Conservation (phyloP, 208 protist species). For the Crithidia mellificae region DNA sequence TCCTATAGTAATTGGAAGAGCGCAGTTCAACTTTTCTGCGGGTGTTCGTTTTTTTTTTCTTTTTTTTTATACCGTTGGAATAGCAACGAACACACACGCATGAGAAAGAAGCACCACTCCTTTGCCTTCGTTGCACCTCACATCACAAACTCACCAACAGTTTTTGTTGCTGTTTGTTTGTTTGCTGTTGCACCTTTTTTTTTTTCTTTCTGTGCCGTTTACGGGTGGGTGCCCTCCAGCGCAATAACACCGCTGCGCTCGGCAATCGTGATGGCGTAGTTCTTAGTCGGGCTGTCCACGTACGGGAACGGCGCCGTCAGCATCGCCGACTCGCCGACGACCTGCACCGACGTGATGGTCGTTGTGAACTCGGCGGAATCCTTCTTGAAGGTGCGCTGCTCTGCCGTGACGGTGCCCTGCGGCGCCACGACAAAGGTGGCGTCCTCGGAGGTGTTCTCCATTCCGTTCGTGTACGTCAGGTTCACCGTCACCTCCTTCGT, state of each 20-base stretch:
- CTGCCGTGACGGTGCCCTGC: slow-evolving; percentile 24
- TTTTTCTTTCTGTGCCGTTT: not conserved
- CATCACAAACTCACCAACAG: not conserved
- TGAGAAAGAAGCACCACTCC: too few species aligned
- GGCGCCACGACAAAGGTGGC: slow-evolving; percentile 24
- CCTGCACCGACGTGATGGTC: slow-evolving; percentile 38
- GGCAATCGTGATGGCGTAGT: slow-evolving; percentile 48
- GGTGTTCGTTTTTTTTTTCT: too few species aligned
- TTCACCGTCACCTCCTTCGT: slow-evolving; percentile 35
- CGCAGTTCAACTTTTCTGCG: too few species aligned
- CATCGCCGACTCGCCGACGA: slow-evolving; percentile 28
- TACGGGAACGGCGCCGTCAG: slow-evolving; percentile 45
- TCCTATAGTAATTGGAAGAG: too few species aligned
- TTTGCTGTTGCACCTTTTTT: not conserved
- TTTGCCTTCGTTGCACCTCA: too few species aligned
- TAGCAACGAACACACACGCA: too few species aligned
- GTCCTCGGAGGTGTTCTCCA: slow-evolving; percentile 8
- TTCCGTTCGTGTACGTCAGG: slow-evolving; percentile 39
- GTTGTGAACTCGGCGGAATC: slow-evolving; percentile 30
- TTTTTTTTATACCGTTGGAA: too few species aligned
- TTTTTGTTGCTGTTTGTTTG: too few species aligned
- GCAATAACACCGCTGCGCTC: slow-evolving; percentile 9
- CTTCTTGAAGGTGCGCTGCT: slow-evolving; percentile 38
- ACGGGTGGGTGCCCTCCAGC: slow-evolving; percentile 10
- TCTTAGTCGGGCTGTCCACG: slow-evolving; percentile 45